Conservation (phyloP, 2,329 filamentous ascomycete species). For the Penicillium psychrosexuale region DNA sequence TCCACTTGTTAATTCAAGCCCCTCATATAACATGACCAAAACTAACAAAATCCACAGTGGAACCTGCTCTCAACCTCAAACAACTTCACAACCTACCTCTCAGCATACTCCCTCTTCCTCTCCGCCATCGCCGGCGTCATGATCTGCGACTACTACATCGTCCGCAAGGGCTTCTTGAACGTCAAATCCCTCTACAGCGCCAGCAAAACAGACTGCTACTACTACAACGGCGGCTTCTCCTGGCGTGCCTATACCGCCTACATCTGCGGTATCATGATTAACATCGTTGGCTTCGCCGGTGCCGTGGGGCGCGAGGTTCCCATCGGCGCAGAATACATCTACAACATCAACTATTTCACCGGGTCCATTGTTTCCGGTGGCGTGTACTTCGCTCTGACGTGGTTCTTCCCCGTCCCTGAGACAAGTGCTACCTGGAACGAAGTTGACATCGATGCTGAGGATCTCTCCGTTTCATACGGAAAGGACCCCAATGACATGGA, state of each 20-base stretch:
- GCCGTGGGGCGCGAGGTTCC: conserved; percentile 72
- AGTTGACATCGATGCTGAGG: conserved; percentile 49
- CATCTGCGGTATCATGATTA: conserved; percentile 78
- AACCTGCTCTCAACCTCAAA: conserved; percentile 71
- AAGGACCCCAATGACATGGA: conserved; percentile 30
- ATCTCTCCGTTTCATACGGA: conserved; percentile 33
- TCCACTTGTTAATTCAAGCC: neutral
- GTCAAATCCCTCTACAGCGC: conserved; percentile 76
- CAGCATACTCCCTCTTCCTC: conserved; percentile 90
- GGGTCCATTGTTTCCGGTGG: conserved; percentile 69
- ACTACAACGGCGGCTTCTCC: conserved; percentile 68
- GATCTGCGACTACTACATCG: conserved; percentile 80
- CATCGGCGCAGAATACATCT: conserved; percentile 76
- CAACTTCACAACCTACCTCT: conserved; percentile 87
- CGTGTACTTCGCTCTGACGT: conserved; percentile 69
- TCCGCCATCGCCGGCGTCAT: conserved; percentile 92
- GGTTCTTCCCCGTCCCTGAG: conserved; percentile 68
- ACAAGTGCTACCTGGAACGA: conserved; percentile 75
- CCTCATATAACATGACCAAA: neutral
- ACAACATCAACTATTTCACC: conserved; percentile 86
- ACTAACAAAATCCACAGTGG: conserved; percentile 37
- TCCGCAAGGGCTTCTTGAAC: conserved; percentile 77
- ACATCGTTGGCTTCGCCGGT: conserved; percentile 86
- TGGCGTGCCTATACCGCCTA: conserved; percentile 84
- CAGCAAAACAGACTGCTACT: conserved; percentile 62